Percentiles rank a stretch among this genome's conserved stretches.
These are phyloP conservation scores for Nymphaea thermarum DNA, from an alignment of 164 flowering plant genomes.

Conservation along the genomic window DNA sequence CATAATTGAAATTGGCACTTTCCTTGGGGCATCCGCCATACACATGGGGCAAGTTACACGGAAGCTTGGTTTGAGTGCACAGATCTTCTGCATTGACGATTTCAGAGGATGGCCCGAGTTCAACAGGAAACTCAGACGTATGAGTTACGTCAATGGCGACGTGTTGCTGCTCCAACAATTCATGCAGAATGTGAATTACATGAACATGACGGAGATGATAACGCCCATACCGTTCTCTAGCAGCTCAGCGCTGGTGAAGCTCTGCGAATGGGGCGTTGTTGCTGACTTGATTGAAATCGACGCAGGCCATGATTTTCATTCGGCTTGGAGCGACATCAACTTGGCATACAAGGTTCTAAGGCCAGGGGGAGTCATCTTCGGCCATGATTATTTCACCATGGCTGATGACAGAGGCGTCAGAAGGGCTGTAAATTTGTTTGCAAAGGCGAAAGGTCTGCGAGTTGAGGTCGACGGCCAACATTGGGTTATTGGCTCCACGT, in stretches of 20 bases:
- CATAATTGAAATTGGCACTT: conserved; percentile 61
- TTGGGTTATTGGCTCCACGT: conserved; percentile 43
- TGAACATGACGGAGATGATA: conserved; percentile 25
- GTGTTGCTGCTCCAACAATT: conserved; percentile 46
- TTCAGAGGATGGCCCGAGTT: conserved; percentile 84
- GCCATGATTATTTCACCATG: conserved; percentile 53
- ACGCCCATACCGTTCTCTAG: conserved; percentile 52
- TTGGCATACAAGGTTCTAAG: conserved; percentile 40
- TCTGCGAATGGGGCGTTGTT: conserved; percentile 63
- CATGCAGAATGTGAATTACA: conserved; percentile 44
- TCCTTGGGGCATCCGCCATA: conserved; percentile 66
- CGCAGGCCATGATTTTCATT: conserved; percentile 73
- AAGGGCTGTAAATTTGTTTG: conserved; percentile 60
- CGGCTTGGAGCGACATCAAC: conserved; percentile 71
- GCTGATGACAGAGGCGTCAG: conserved; percentile 52
- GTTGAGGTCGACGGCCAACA: conserved; percentile 53
- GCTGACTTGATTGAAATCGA: conserved; percentile 66
- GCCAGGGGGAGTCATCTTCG: conserved; percentile 71
- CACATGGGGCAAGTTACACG: conserved; percentile 56
- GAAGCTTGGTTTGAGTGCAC: conserved; percentile 37
- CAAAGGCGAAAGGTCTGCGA: conserved; percentile 30
- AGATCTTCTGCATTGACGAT: conserved; percentile 67
- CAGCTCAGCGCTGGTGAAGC: conserved; percentile 30
- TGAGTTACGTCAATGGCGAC: conserved; percentile 49
- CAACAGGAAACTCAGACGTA: conserved; percentile 23